A percentile compares a stretch with the other conserved stretches of the same genome.
These are phyloP conservation scores for Aspergillus fijiensis DNA, from an alignment of 2,329 filamentous ascomycete genomes.

Conservation along the genomic window DNA sequence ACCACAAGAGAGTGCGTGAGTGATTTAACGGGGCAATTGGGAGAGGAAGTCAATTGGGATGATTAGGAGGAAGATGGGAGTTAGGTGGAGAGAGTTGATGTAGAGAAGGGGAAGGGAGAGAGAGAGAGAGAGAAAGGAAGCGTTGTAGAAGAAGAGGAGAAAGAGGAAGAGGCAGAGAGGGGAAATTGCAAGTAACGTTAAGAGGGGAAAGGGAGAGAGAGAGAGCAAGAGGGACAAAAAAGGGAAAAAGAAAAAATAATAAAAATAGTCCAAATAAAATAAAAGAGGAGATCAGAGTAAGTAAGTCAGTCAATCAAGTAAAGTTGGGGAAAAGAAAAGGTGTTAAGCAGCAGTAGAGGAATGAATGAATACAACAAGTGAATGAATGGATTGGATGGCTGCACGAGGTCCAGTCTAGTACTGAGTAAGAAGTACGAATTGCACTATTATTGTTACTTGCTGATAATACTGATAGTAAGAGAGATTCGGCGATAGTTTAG, in stretches of 20 bases:
- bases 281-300: constrained; percentile 7
- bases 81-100: constrained; percentile 14
- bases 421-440: background rate
- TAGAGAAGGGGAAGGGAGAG: constrained; percentile 10
- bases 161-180: constrained; percentile 20
- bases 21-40: background rate
- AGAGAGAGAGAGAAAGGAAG: constrained; percentile 12
- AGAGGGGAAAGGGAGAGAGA: constrained; percentile 21
- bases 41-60: background rate
- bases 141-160: constrained; percentile 10
- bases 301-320: background rate
- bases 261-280: too few species aligned
- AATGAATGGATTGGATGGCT: constrained; percentile 6
- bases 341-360: background rate
- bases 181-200: constrained; percentile 20
- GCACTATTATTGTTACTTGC: background rate
- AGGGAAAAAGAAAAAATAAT: background rate
- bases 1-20: background rate
- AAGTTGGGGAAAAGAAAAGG: background rate
- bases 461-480: background rate
- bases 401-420: constrained; percentile 2
- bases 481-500: background rate
- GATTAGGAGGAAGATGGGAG: constrained; percentile 1
- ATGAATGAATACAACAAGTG: background rate
- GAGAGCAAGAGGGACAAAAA: constrained; percentile 11